A percentile compares a stretch with the other conserved stretches of the same genome.
These are phyloP conservation scores for Dioscorea cayenensis DNA, from an alignment of 116 monocot genomes.

Conservation along the genomic window DNA sequence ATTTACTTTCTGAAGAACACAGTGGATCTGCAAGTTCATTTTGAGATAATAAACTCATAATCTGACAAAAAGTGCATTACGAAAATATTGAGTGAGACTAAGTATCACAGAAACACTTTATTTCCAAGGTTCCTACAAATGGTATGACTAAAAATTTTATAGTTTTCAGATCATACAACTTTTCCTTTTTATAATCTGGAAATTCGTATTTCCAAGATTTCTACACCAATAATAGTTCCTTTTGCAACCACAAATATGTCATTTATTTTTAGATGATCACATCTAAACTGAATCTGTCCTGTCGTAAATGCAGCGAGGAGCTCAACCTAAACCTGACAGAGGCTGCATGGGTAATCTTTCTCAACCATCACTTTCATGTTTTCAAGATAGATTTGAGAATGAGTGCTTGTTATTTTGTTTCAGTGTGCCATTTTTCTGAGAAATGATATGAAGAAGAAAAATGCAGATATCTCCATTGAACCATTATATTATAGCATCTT, in stretches of 20 bases:
- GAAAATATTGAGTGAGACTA: too few species aligned
- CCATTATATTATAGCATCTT: too few species aligned
- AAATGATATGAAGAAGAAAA: too few species aligned
- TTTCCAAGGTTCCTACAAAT: too few species aligned
- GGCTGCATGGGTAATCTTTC: constrained; percentile 87
- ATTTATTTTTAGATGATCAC: neutral
- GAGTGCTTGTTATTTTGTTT: neutral
- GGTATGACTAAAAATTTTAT: neutral
- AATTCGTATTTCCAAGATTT: neutral
- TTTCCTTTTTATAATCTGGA: too few species aligned
- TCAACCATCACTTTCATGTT: neutral
- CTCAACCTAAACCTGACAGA: constrained; percentile 91
- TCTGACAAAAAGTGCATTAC: too few species aligned
- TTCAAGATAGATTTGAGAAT: neutral
- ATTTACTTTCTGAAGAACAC: too few species aligned
- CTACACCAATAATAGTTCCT: neutral
- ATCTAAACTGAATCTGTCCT: neutral
- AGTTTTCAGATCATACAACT: neutral
- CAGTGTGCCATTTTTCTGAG: too few species aligned
- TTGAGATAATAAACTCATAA: too few species aligned
- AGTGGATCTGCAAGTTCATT: too few species aligned
- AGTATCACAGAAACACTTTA: too few species aligned
- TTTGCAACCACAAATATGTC: neutral
- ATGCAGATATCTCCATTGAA: too few species aligned
- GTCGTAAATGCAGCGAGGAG: constrained; percentile 71